Conservation (phyloP, 129 eudicot genomes). For the Lactuca sativa region DNA sequence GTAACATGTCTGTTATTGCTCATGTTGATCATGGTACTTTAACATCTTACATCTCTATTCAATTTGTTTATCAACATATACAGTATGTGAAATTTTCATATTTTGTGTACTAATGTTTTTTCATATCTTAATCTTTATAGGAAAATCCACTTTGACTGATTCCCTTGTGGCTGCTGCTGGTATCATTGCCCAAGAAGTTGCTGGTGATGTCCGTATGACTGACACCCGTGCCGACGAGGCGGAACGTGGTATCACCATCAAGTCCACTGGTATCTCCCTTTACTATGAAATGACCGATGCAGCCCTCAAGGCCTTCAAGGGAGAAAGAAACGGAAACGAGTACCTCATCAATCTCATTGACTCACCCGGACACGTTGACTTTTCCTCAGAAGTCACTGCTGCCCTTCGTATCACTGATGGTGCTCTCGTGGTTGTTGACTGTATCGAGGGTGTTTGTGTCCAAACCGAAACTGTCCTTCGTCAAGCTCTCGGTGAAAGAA, state of each 20-base stretch:
- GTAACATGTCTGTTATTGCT: conserved; percentile 88
- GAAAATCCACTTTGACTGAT: conserved; percentile 60
- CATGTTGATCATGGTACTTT: conserved; percentile 75
- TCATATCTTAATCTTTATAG: not conserved
- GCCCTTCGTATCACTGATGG: conserved; percentile 68
- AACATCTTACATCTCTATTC: not conserved
- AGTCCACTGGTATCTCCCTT: conserved; percentile 61
- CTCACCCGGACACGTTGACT: conserved; percentile 66
- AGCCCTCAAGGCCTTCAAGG: conserved; percentile 40
- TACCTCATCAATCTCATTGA: conserved; percentile 64
- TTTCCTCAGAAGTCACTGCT: conserved; percentile 64
- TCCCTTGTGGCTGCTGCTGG: conserved; percentile 73
- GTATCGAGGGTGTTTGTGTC: conserved; percentile 70
- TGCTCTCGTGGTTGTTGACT: conserved; percentile 67
- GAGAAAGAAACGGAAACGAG: conserved; percentile 52
- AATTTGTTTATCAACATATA: not conserved
- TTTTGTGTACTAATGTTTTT: not conserved
- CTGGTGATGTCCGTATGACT: conserved; percentile 72
- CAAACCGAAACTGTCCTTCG: conserved; percentile 71
- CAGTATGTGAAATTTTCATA: not conserved
- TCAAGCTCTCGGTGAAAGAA: conserved; percentile 74
- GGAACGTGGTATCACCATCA: conserved; percentile 66
- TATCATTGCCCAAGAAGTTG: conserved; percentile 52
- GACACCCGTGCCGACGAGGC: conserved; percentile 71
- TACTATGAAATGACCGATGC: conserved; percentile 56